Conservation (phyloP, 306 rosid genomes). For the Cicer judaicum region DNA sequence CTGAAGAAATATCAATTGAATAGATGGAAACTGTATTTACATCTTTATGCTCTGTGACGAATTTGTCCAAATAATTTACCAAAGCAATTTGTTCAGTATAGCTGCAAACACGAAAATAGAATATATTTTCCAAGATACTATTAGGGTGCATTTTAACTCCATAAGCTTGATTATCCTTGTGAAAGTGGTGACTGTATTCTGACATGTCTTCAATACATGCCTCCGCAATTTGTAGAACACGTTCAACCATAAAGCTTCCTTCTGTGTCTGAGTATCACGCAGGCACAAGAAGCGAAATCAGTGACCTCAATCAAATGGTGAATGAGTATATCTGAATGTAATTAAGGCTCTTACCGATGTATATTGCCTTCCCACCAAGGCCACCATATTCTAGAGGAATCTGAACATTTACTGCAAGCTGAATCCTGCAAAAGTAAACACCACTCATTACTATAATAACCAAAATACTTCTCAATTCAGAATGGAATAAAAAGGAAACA, state of each 20-base stretch:
- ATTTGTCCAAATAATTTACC: constrained; percentile 82
- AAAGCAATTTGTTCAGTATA: constrained; percentile 89
- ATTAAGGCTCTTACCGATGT: constrained; percentile 65
- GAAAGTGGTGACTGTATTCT: constrained; percentile 55
- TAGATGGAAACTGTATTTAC: constrained; percentile 57
- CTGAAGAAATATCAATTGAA: not conserved
- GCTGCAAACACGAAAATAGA: constrained; percentile 86
- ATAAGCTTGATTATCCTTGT: constrained; percentile 56
- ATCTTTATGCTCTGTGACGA: constrained; percentile 79
- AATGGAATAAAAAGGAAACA: constrained; percentile 5
- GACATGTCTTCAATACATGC: constrained; percentile 82
- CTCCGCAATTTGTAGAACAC: constrained; percentile 87
- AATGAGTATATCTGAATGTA: constrained; percentile 24
- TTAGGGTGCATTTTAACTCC: constrained; percentile 63
- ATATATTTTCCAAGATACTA: constrained; percentile 75
- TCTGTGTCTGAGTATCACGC: constrained; percentile 71
- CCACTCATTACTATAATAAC: constrained; percentile 22
- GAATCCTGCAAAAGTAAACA: constrained; percentile 69
- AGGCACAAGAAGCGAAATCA: constrained; percentile 42
- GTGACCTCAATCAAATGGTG: constrained; percentile 23
- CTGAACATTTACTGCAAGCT: constrained; percentile 93
- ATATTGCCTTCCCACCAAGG: constrained; percentile 87
- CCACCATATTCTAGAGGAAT: constrained; percentile 84
- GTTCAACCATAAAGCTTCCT: constrained; percentile 97
- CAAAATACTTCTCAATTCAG: constrained; percentile 26